Evolutionary conservation across 352 stramenopile genomes (phyloP).

Genomic region (Globisporangium orthogonon): DNA sequence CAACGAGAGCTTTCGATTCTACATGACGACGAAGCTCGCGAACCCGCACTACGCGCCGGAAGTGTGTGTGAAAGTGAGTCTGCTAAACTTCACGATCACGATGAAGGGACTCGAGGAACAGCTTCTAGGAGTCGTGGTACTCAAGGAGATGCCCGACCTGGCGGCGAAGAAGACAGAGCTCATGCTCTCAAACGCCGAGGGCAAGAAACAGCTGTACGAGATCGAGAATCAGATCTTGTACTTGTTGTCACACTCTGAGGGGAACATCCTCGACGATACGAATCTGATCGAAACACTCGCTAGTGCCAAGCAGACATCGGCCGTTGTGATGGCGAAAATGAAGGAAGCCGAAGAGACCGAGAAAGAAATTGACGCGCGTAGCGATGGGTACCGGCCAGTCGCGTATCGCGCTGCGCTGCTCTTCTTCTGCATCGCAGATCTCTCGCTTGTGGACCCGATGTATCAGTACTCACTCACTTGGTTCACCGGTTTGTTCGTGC

Average conservation of each 20-base stretch:
- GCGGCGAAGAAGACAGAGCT: constrained; percentile 89
- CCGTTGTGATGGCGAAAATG: constrained; percentile 86
- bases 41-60: constrained; percentile 92
- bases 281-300: constrained; percentile 90
- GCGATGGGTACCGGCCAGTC: constrained; percentile 82
- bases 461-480: constrained; percentile 92
- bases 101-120: constrained; percentile 90
- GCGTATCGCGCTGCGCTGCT: constrained; percentile 84
- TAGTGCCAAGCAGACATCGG: constrained; percentile 74
- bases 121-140: constrained; percentile 82
- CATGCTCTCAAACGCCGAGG: constrained; percentile 84
- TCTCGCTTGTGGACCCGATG: constrained; percentile 86
- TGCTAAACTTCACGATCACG: constrained; percentile 93
- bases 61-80: constrained; percentile 89
- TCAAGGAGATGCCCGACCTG: constrained; percentile 87
- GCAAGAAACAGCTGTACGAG: constrained; percentile 86
- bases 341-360: constrained; percentile 88
- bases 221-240: constrained; percentile 92
- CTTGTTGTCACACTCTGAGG: constrained; percentile 86
- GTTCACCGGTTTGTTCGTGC: constrained; percentile 91
- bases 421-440: constrained; percentile 90
- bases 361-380: constrained; percentile 85
- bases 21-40: constrained; percentile 90
- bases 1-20: constrained; percentile 88
- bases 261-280: constrained; percentile 91